phyloP scores from a whole-genome alignment of 208 protist genomes.

The Crithidia bombi region DNA sequence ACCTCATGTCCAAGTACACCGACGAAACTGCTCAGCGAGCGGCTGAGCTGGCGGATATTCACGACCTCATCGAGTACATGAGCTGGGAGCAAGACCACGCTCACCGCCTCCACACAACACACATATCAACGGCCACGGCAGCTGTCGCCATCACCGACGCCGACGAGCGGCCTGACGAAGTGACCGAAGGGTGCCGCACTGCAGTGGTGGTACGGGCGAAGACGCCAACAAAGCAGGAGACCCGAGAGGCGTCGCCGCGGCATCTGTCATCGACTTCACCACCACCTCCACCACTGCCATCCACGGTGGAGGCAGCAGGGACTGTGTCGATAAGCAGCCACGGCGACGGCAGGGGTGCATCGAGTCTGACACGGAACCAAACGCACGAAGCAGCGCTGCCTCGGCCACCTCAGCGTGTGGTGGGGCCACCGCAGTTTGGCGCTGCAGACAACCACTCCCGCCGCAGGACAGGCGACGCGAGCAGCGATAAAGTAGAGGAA shows the following conservation, averaged over 20 bases:
- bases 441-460: too few relatives aligned
- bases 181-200: too few relatives aligned
- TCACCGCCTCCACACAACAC: constrained; percentile 26
- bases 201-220: background rate
- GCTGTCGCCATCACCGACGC: constrained; percentile 5
- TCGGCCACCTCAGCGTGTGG: too few relatives aligned
- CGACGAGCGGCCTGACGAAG: background rate
- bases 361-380: too few relatives aligned
- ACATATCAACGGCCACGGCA: constrained; percentile 3
- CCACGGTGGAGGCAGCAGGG: too few relatives aligned
- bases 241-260: constrained; percentile 4
- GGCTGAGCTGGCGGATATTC: constrained; percentile 49
- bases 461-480: too few relatives aligned
- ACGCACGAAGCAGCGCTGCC: too few relatives aligned
- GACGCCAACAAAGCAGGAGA: background rate
- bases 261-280: background rate
- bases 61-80: constrained; percentile 53
- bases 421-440: too few relatives aligned
- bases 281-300: background rate
- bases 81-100: constrained; percentile 50
- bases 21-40: constrained; percentile 35
- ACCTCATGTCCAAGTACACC: constrained; percentile 37
- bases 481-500: too few relatives aligned
- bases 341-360: too few relatives aligned
- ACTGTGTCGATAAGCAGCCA: too few relatives aligned